phyloP scores from a whole-genome alignment of 148 eudicot genomes.

The Chenopodium suecicum region DNA sequence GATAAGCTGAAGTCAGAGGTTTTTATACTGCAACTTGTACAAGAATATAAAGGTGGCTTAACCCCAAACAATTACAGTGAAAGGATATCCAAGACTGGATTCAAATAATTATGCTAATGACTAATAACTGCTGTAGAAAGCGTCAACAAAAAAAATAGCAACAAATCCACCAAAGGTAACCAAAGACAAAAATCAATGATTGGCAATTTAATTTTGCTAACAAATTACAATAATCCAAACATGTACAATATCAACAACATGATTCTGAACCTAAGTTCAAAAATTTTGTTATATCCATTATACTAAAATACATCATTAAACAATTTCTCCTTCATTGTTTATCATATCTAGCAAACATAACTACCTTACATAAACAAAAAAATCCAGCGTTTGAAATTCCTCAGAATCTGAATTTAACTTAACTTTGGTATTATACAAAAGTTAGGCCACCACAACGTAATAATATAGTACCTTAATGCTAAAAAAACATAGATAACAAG shows the following conservation, averaged over 20 bases:
- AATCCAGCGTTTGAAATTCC: too few species aligned
- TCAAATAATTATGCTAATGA: not conserved
- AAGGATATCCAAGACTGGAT: not conserved
- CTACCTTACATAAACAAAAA: too few species aligned
- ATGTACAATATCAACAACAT: not conserved
- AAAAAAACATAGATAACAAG: too few species aligned
- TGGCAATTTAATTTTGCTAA: not conserved
- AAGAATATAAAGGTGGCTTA: too few species aligned
- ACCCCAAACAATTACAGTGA: not conserved
- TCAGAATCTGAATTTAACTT: too few species aligned
- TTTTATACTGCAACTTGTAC: not conserved
- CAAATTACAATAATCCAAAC: not conserved
- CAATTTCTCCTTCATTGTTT: not conserved
- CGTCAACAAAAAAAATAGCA: not conserved
- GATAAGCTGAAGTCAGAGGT: not conserved
- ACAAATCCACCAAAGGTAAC: not conserved
- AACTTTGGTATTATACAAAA: too few species aligned
- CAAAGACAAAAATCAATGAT: not conserved
- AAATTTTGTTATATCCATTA: not conserved
- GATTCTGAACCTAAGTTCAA: not conserved
- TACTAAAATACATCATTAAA: not conserved
- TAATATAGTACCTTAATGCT: too few species aligned
- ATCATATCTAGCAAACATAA: not conserved
- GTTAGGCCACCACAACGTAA: too few species aligned
- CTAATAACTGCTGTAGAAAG: too few species aligned